Base-by-base conservation (phyloP, 148 eudicot species). In the Persicaria tinctoria region DNA sequence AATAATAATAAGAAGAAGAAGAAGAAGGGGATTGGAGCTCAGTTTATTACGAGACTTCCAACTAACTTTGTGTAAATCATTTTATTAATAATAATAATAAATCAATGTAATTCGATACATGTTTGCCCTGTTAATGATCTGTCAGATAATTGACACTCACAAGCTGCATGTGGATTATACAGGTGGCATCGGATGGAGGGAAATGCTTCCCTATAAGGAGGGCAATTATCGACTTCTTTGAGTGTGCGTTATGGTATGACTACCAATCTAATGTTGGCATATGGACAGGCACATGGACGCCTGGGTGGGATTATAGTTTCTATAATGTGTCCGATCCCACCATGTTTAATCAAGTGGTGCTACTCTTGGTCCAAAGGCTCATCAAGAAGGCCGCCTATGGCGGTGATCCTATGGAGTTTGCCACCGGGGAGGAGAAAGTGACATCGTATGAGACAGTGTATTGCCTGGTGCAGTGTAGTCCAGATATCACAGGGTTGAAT, bases 381-480 rank as follows among this genome's bases (percentile, higher is more conserved):
- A 41, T 32, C 47, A 64, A 64, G 18, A 64, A 64, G 47, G 70
- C 17, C 13, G 70, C 70, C 0, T 41, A 64, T 8, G 70, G 70
- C 44, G 70, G 70, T 0, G 47, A 64, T 11, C 70, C 46, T 2
- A 9, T 12, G 70, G 47, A 14, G 47, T 64, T 64, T 3, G 70
- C 70, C 0, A 41, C 47, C 70, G 70, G 70, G 5, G 70, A 64
- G 3, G 9, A 5, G 46, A 41, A 2, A 3, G 2, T 41, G 6
- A 64, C 70, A 2, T 0, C 0, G 3, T 32, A 20, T 17, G 70
- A 38, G 17, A 64, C 70, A 8, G 47, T 64, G n/a, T 64, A 64
- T 41, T 64, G 47, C 4, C n/a, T 64, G 4, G 70, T 64, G 70
- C 70, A 64, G 17, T 64, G 70, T 17, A 64, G 17, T 17, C 70